Evolutionary conservation across 2,329 filamentous ascomycete species (phyloP).

Genomic region (Venturia oleaginea): DNA sequence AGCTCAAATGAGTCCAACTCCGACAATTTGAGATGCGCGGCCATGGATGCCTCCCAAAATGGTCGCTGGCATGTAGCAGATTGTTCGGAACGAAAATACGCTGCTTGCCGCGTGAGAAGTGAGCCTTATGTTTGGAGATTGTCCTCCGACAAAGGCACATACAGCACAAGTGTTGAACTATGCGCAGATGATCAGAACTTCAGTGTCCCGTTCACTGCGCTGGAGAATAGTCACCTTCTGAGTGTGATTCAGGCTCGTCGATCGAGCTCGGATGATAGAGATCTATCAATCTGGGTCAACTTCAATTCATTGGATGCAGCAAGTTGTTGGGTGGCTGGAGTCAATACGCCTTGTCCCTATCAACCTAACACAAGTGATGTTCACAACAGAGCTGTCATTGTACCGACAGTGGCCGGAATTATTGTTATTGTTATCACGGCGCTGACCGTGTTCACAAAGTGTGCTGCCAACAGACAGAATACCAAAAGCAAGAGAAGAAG

Average conservation of each 20-base stretch:
- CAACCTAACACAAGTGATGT: conserved; percentile 33
- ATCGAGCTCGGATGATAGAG: conserved; percentile 23
- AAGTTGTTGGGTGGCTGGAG: conserved; percentile 52
- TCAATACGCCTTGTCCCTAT: conserved; percentile 52
- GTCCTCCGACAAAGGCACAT: conserved; percentile 34
- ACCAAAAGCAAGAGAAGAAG: conserved; percentile 43
- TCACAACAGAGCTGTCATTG: conserved; percentile 40
- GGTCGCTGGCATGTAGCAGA: conserved; percentile 48
- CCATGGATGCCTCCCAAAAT: conserved; percentile 37
- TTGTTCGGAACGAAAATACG: conserved; percentile 43
- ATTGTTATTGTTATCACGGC: conserved; percentile 53
- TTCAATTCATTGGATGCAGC: conserved; percentile 49
- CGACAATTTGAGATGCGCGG: conserved; percentile 45
- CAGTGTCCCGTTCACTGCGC: conserved; percentile 48
- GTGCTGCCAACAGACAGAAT: conserved; percentile 50
- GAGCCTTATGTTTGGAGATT: conserved; percentile 52
- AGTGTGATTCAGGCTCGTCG: conserved; percentile 23
- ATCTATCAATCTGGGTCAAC: conserved; percentile 41
- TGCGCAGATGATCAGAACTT: conserved; percentile 46
- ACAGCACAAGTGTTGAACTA: conserved; percentile 32
- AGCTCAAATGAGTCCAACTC: conserved; percentile 23
- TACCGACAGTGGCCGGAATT: conserved; percentile 53
- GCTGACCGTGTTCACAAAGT: conserved; percentile 55
- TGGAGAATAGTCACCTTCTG: conserved; percentile 53
- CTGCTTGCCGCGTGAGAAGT: conserved; percentile 46